Evolutionary conservation across 1,284 basidiomycete species (phyloP).

Genomic region (Cutaneotrichosporon sp.): DNA sequence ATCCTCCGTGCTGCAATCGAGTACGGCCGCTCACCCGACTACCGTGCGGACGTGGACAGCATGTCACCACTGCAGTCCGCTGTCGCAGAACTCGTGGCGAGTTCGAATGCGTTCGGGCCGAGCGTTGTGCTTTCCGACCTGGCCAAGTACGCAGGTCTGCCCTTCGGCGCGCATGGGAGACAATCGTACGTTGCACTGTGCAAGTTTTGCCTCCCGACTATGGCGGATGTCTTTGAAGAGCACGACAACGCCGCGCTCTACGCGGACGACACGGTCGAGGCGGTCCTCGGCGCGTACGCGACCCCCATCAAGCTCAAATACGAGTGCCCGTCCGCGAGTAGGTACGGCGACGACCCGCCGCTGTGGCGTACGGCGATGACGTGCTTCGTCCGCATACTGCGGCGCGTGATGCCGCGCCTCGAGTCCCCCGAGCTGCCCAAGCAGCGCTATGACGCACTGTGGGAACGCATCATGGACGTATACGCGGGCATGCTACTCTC

Average conservation of each 20-base stretch:
- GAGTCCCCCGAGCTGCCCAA: constrained; percentile 57
- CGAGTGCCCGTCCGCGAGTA: constrained; percentile 82
- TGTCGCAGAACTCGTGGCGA: constrained; percentile 67
- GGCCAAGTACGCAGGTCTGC: constrained; percentile 77
- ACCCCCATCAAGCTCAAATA: constrained; percentile 93
- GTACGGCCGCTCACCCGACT: constrained; percentile 79
- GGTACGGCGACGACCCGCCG: constrained; percentile 77
- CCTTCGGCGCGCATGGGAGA: constrained; percentile 68
- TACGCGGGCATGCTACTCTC: constrained; percentile 78
- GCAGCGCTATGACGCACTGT: constrained; percentile 71
- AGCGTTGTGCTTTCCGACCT: constrained; percentile 77
- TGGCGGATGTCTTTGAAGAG: constrained; percentile 63
- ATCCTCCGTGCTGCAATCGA: constrained; percentile 79
- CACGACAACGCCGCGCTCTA: constrained; percentile 60
- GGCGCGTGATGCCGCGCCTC: constrained; percentile 24
- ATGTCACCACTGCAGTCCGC: constrained; percentile 78
- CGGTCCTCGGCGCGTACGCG: constrained; percentile 76
- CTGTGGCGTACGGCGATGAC: constrained; percentile 73
- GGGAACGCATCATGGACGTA: constrained; percentile 80
- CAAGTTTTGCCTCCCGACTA: constrained; percentile 80
- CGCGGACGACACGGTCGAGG: constrained; percentile 76
- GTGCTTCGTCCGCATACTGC: constrained; percentile 30
- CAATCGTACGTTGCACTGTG: constrained; percentile 79
- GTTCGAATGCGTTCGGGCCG: constrained; percentile 58
- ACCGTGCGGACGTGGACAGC: constrained; percentile 78